These are phyloP conservation scores for Pythium rhizo-oryzae DNA, from an alignment of 352 stramenopile genomes.

Conservation along the genomic window DNA sequence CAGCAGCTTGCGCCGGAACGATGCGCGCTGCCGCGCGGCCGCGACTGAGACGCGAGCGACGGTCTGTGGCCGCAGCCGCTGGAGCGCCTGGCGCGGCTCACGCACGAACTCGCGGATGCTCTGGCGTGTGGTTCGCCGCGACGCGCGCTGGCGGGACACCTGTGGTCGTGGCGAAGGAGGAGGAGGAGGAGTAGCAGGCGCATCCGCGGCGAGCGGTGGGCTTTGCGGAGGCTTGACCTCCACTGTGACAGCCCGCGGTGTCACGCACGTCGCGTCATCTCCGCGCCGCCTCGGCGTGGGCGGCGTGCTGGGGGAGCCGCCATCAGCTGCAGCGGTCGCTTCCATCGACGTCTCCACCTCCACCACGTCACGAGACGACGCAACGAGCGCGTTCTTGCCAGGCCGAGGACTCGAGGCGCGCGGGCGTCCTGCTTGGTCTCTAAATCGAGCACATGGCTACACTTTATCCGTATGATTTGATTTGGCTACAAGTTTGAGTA, in stretches of 20 bases:
- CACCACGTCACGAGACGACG: too few species aligned
- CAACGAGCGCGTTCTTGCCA: not conserved
- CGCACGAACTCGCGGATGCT: conserved; percentile 1
- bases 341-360: too few species aligned
- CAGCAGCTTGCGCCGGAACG: conserved; percentile 9
- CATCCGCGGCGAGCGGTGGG: not conserved
- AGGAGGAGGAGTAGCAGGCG: not conserved
- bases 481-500: not conserved
- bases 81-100: not conserved
- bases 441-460: not conserved
- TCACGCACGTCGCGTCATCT: too few species aligned
- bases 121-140: not conserved
- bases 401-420: too few species aligned
- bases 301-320: too few species aligned
- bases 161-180: not conserved
- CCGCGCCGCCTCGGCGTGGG: too few species aligned
- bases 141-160: not conserved
- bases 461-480: not conserved
- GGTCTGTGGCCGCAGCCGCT: not conserved
- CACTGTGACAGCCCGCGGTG: too few species aligned
- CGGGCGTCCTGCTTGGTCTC: not conserved
- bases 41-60: not conserved
- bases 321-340: too few species aligned
- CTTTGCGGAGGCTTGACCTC: too few species aligned
- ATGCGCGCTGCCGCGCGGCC: not conserved